These are phyloP conservation scores for Pseudomonodictys pantanalensis DNA, from an alignment of 495 filamentous ascomycete genomes.

Conservation along the genomic window DNA sequence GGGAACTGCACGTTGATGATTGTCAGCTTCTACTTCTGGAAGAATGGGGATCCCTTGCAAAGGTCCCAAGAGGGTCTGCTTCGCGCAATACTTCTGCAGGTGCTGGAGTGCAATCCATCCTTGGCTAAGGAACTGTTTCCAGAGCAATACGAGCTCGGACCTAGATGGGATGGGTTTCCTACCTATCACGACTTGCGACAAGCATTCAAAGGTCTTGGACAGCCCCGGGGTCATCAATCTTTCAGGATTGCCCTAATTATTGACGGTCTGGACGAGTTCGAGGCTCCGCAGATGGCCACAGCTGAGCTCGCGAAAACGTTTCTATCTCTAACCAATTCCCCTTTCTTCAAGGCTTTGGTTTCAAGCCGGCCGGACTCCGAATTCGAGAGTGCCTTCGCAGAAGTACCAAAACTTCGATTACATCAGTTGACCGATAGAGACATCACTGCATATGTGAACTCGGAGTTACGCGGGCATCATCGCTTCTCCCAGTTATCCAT, in stretches of 20 bases:
- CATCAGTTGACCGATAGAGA: background rate
- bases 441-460: background rate
- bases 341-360: background rate
- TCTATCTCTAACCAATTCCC: background rate
- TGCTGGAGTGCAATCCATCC: background rate
- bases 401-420: background rate
- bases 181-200: constrained; percentile 7
- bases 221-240: background rate
- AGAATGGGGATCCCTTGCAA: background rate
- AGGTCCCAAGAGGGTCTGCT: constrained; percentile 14
- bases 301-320: constrained; percentile 7
- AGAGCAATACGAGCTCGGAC: constrained; percentile 1
- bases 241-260: constrained; percentile 12
- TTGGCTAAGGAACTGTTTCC: background rate
- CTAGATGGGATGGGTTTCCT: constrained; percentile 3
- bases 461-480: background rate
- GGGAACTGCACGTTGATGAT: constrained; percentile 25
- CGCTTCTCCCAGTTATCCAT: constrained; percentile 14
- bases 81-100: background rate
- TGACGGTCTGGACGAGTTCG: constrained; percentile 25
- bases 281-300: background rate
- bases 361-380: background rate
- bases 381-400: background rate
- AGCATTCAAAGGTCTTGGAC: background rate
- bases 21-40: constrained; percentile 29